A percentile compares a stretch with the other conserved stretches of the same genome.
Conservation (phyloP, 2,329 filamentous ascomycete genomes). For the Alternaria angustiovoidea region DNA sequence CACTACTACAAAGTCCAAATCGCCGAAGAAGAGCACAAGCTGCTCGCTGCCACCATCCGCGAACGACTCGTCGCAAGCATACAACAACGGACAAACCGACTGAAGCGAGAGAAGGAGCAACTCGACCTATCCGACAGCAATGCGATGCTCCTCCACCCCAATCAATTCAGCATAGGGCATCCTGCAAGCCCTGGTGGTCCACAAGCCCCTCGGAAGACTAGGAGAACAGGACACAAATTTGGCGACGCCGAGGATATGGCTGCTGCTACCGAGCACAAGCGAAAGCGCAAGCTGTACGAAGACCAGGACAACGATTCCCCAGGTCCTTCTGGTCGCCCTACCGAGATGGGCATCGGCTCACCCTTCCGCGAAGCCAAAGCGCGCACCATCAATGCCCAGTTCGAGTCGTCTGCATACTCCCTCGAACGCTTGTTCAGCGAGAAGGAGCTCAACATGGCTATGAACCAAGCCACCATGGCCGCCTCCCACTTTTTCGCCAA, state of each 20-base stretch:
- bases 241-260: conserved; percentile 58
- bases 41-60: conserved; percentile 66
- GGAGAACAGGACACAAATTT: conserved; percentile 66
- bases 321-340: conserved; percentile 57
- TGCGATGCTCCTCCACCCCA: conserved; percentile 69
- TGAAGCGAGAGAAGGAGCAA: conserved; percentile 72
- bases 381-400: conserved; percentile 62
- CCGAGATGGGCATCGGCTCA: conserved; percentile 58
- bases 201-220: conserved; percentile 68
- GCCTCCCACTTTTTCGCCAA: conserved; percentile 67
- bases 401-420: conserved; percentile 66
- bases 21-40: conserved; percentile 68
- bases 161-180: conserved; percentile 71
- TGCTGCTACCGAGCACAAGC: conserved; percentile 59
- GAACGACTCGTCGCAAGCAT: conserved; percentile 68
- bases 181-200: conserved; percentile 69
- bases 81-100: conserved; percentile 63
- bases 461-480: conserved; percentile 67
- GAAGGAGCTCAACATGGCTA: conserved; percentile 69
- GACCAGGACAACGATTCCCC: conserved; percentile 69
- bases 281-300: conserved; percentile 65
- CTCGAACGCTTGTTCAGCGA: conserved; percentile 72
- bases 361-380: conserved; percentile 63
- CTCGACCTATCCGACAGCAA: conserved; percentile 72
- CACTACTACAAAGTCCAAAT: conserved; percentile 68